Percentiles rank a stretch among this genome's conserved stretches.
Evolutionary conservation across 1,284 basidiomycete species (phyloP).

Genomic region (Vanrija sp.): DNA sequence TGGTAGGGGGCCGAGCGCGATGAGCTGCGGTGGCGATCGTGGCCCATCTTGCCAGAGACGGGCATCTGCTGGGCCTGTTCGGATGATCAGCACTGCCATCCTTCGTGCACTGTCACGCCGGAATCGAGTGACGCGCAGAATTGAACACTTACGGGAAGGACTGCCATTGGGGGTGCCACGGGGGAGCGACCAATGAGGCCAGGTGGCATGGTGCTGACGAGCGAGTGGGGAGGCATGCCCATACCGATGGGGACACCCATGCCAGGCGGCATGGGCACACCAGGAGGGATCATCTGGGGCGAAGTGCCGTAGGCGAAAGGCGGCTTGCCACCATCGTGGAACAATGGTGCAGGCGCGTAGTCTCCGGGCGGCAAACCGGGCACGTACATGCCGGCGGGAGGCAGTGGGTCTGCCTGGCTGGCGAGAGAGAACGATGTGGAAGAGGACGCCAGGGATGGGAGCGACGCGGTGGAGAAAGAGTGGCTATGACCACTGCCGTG

Average conservation of each 20-base stretch:
- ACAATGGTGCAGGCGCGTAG: slow-evolving; percentile 1
- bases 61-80: too few relatives aligned
- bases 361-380: slow-evolving; percentile 4
- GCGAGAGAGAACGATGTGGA: slow-evolving; percentile 16
- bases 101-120: not conserved
- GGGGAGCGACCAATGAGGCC: slow-evolving; percentile 11
- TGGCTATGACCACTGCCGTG: slow-evolving; percentile 13
- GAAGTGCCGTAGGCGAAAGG: not conserved
- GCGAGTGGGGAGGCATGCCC: slow-evolving; percentile 2
- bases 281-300: not conserved
- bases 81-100: too few relatives aligned
- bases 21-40: slow-evolving; percentile 20
- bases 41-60: slow-evolving; percentile 6
- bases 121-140: not conserved
- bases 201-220: slow-evolving; percentile 8
- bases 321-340: slow-evolving; percentile 2
- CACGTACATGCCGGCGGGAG: slow-evolving; percentile 4
- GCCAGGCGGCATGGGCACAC: not conserved
- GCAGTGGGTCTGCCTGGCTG: slow-evolving; percentile 3
- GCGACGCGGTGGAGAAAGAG: slow-evolving; percentile 18
- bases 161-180: not conserved
- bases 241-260: slow-evolving; percentile 9
- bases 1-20: slow-evolving; percentile 33
- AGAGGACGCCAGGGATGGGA: slow-evolving; percentile 17
- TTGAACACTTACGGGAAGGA: slow-evolving; percentile 9